Evolutionary conservation across 192 early-diverging fungal genomes (phyloP), one percentile per base, ranked within the genome.

Genomic region (Chytriomyces sp.): DNA sequence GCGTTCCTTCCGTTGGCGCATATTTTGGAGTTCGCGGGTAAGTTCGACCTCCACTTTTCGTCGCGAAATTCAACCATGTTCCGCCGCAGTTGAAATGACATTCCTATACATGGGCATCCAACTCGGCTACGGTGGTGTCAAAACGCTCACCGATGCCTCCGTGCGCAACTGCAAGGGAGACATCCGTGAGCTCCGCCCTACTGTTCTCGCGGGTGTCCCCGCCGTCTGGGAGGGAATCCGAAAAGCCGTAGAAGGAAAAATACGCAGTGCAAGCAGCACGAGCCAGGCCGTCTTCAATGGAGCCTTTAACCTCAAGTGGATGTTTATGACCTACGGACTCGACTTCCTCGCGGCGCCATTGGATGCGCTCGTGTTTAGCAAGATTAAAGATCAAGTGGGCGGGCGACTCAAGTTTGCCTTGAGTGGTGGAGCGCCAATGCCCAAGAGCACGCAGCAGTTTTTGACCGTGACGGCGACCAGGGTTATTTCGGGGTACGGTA

Each of bases 381-480:
- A 88, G 75, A 89, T 96, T 70, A 86, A 89, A 72, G 88, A 85
- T 39, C 89, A 91, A 73, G 91, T 91, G 36, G 96, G 96, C 70
- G 93, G 95, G 41, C 82, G 90, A 44, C 84, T 98, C 52, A 82
- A 89, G 71, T 86, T 89, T 57, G 91, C 90, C 2, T 77, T 96
- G 40, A 89, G 89, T 4, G 96, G 94, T 74, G 95, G 96, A 70
- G 96, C 96, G 22, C 92, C 92, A 39, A 83, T 98, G 73, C 92
- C 91, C 32, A 32, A 73, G 55, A 90, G 92, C 41, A 96, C 93
- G 36, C 95, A 96, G 72, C 80, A 88, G 60, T 95, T 96, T 63
- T 82, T 98, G 66, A 84, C 86, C 3, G 86, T 89, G n/a, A 74
- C 85, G 2, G 72, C 96, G 49, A 92, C 91, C 76, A 88, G 90